Evolutionary conservation across 2,329 filamentous ascomycete genomes (phyloP), one percentile per base, ranked within the genome.

Genomic region (Cucurbitaria berberidis): DNA sequence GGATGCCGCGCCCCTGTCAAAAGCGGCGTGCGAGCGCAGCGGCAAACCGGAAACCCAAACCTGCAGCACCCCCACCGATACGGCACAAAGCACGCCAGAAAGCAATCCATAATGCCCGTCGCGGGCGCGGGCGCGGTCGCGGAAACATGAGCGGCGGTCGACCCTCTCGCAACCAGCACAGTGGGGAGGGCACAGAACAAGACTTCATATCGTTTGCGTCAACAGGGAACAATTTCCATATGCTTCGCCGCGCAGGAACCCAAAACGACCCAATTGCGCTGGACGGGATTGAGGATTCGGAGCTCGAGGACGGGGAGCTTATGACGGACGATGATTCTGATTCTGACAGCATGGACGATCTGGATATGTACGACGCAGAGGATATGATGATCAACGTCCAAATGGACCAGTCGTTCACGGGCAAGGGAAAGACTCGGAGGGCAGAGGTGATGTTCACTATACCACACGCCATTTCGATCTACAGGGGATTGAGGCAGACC

Each of bases 1-100:
- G n/a, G 13, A 67, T 67, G 64, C 59, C 63, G 51, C 64, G 64
- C 55, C 64, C 63, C 24, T 66, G 63, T 49, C 64, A 67, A 42
- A 59, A 60, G 55, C 58, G 64, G 54, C 64, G 64, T 49, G 60
- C 62, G 22, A 65, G 57, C 47, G 60, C 61, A 34, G 62, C 55
- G 38, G 60, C 62, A 6, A 57, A 67, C n/a, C 57, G 52, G 8
- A 57, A 55, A 35, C 51, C 61, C n/a, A 58, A 59, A 44, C 54
- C 61, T 19, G 34, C 57, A 38, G 55, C 48, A 36, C 60, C 60
- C 19, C 56, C 59, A 15, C 56, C 58, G 1, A 62, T 62, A 24
- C 44, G 54, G 13, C 58, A 63, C 40, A 63, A 63, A 51, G 54
- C 53, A 21, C 59, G 59, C 16, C 60, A 63, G 44, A 63, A 63